These are phyloP conservation scores for Priceomyces medius DNA, from an alignment of 805 yeast species.

Conservation along the genomic window DNA sequence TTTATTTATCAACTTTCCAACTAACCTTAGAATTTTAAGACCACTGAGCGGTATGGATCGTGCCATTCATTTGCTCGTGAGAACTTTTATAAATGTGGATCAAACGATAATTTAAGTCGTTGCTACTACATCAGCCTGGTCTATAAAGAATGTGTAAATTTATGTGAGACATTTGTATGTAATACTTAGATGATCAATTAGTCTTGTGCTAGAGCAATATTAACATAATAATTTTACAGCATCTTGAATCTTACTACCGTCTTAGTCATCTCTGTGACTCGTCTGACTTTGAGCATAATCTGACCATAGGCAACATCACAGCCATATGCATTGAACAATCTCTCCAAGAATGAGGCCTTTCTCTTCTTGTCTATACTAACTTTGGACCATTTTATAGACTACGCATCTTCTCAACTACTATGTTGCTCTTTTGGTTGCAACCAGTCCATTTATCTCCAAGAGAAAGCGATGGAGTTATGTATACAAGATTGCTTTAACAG, in stretches of 20 bases:
- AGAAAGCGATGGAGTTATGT: no score
- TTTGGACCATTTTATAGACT: no score
- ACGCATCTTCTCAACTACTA: no score
- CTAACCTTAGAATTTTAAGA: no score
- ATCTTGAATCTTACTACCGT: constrained; percentile 9
- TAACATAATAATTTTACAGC: constrained; percentile 7
- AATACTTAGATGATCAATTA: background rate
- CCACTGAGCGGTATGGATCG: no score
- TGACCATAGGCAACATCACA: background rate
- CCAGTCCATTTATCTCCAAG: no score
- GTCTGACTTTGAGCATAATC: background rate
- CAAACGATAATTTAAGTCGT: constrained; percentile 3
- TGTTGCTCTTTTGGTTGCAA: no score
- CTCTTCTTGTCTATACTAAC: no score
- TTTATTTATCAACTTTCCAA: constrained; percentile 5
- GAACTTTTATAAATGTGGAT: constrained; percentile 3
- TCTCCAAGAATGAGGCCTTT: no score
- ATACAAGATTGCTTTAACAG: no score
- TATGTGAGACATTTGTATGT: constrained; percentile 10
- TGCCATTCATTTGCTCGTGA: background rate
- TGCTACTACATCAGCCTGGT: constrained; percentile 9
- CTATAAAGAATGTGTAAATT: constrained; percentile 7
- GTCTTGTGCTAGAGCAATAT: no score
- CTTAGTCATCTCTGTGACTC: background rate
- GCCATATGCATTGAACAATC: background rate